Evolutionary conservation across 805 yeast genomes (phyloP).

Genomic region (Gaillardinia entomophila): DNA sequence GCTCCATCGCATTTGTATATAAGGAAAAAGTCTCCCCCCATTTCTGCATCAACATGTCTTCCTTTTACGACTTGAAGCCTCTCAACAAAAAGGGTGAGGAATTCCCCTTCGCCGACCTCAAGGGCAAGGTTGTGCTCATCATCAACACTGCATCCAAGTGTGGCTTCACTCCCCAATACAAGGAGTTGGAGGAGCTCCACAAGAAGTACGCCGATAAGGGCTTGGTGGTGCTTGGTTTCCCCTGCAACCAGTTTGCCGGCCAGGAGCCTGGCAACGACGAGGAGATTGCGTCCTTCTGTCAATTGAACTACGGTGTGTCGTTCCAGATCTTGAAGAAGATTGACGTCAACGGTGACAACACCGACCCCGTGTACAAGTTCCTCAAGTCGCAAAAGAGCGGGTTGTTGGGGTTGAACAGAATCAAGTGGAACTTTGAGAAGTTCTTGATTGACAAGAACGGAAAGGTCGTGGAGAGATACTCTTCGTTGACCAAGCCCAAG

Average conservation of each 20-base stretch:
- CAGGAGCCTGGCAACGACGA: constrained; percentile 41
- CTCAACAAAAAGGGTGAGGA: constrained; percentile 53
- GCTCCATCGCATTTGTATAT: no score
- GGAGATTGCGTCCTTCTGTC: constrained; percentile 70
- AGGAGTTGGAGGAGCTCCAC: constrained; percentile 37
- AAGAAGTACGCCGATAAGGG: constrained; percentile 32
- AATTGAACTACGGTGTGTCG: constrained; percentile 78
- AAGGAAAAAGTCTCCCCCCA: not conserved
- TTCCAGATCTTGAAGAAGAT: constrained; percentile 86
- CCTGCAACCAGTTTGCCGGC: constrained; percentile 39
- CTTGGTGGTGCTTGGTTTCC: constrained; percentile 37
- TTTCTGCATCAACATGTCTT: constrained; percentile 33
- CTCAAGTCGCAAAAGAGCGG: constrained; percentile 60
- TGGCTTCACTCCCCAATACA: constrained; percentile 40
- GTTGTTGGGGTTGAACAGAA: constrained; percentile 32
- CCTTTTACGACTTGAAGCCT: constrained; percentile 67
- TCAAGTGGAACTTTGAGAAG: constrained; percentile 44
- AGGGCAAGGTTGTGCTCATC: constrained; percentile 76
- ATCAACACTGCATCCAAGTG: constrained; percentile 85
- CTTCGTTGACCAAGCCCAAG: constrained; percentile 56
- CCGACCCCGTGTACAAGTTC: constrained; percentile 76
- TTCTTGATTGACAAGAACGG: constrained; percentile 37
- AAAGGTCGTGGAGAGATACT: constrained; percentile 43
- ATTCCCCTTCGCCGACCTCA: constrained; percentile 52
- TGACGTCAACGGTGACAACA: constrained; percentile 80